Base-by-base conservation (phyloP, 2,329 filamentous ascomycete genomes). In the Calonectria montana region DNA sequence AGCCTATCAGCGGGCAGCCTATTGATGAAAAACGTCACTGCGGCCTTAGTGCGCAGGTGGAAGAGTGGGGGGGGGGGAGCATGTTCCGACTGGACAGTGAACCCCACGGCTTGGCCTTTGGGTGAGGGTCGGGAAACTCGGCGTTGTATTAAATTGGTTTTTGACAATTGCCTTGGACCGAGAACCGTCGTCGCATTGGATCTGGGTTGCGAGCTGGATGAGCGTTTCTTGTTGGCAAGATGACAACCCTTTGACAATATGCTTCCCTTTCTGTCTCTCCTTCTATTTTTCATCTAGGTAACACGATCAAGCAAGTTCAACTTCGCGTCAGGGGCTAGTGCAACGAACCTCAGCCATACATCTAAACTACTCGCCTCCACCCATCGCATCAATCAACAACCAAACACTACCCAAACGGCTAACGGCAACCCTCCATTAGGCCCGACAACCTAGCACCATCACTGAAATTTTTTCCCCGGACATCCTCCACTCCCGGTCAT, bases 11-110 rank as follows among this genome's bases (percentile, higher is more conserved):
- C 23, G 4, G 37, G 23, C 35, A 55, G 50, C 15, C 15, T 25
- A 50, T 65, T 37, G 45, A 39, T 23, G 21, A 23, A 50, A 43
- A 63, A 70, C 68, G 68, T 70, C 68, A 70, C 53, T n/a, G 35
- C 18, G 68, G 25, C n/a, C 35, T 27, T 53, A 64, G 35, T 37
- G n/a, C 39, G 62, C 63, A 53, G 31, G 53, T 35, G 29, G 53
- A 23, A 39, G 8, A 4, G 21, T 39, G 53, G 53, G 53, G 53
- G 8, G 3, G 21, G 25, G 53, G 53, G 53, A 31, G 27, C 27
- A 10, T 3, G n/a, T 39, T 59, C 53, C 53, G 31, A 59, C 53
- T 59, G 53, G 53, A 35, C 53, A 39, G 53, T 35, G 35, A 59
- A 37, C 43, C 53, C 53, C 53, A 37, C 29, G 53, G 29, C 53